phyloP scores from a whole-genome alignment of 805 yeast genomes.

The Kodamaea kaohsiungensis region DNA sequence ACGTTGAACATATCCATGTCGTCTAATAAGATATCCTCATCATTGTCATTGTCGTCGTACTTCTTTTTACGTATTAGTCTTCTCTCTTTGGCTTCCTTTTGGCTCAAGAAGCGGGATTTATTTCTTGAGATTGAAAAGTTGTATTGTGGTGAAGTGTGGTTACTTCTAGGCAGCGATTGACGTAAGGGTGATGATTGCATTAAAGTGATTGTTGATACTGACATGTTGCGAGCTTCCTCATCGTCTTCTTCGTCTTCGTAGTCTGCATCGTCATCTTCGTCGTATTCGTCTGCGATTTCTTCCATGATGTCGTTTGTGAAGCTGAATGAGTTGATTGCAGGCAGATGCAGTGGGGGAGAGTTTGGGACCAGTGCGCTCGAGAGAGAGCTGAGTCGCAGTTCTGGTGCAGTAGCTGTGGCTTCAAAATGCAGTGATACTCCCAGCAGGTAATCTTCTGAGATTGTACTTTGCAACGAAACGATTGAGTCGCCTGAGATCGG shows the following conservation, averaged over 20 bases:
- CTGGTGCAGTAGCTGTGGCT: conserved; percentile 12
- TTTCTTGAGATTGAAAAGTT: conserved; percentile 27
- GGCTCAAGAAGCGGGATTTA: conserved; percentile 35
- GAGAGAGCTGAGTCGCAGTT: conserved; percentile 40
- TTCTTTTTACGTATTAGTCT: conserved; percentile 37
- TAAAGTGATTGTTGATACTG: conserved; percentile 14
- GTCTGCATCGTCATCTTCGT: conserved; percentile 9
- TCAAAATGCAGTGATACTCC: conserved; percentile 27
- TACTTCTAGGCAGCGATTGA: conserved; percentile 5
- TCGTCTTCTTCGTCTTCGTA: conserved; percentile 10
- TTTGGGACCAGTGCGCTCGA: conserved; percentile 23
- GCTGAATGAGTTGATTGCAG: conserved; percentile 5
- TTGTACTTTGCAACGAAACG: conserved; percentile 30
- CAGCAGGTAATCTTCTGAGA: conserved; percentile 38
- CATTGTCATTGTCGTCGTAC: conserved; percentile 41
- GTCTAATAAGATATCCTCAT: conserved; percentile 38
- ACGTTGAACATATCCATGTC: conserved; percentile 46
- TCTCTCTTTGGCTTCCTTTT: conserved; percentile 40
- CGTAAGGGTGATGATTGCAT: conserved; percentile 6
- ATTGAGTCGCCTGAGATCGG: conserved; percentile 38
- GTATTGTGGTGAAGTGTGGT: conserved; percentile 6
- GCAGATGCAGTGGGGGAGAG: conserved; percentile 8
- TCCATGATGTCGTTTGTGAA: conserved; percentile 7
- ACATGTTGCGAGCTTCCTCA: conserved; percentile 7
- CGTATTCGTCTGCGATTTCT: conserved; percentile 4